Evolutionary conservation across 768 basidiomycete species (phyloP).

Genomic region (Solioccasus polychromus): DNA sequence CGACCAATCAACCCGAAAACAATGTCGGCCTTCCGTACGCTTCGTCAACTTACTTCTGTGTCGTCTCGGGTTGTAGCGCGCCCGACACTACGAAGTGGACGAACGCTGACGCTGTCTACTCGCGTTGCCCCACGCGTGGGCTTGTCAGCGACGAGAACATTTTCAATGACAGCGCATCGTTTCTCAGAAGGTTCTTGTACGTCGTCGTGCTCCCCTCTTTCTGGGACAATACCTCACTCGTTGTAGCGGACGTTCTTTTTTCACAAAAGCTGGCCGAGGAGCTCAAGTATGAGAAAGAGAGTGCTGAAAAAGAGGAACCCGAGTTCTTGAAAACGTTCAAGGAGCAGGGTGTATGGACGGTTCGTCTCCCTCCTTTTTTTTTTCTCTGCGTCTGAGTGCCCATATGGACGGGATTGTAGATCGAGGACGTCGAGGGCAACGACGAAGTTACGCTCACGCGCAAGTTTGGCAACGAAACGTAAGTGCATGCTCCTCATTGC

Average conservation of each 20-base stretch:
- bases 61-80: constrained; percentile 38
- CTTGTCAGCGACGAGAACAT: constrained; percentile 33
- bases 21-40: constrained; percentile 64
- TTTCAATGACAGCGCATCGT: constrained; percentile 38
- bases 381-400: no score
- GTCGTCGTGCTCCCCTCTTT: constrained; percentile 6
- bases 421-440: constrained; percentile 65
- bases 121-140: constrained; percentile 14
- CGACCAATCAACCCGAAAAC: constrained; percentile 2
- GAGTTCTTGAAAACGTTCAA: constrained; percentile 80
- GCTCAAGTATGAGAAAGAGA: constrained; percentile 80
- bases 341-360: constrained; percentile 74
- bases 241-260: constrained; percentile 68
- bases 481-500: constrained; percentile 27
- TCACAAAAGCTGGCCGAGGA: constrained; percentile 77
- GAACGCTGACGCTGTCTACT: constrained; percentile 15
- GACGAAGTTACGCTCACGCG: constrained; percentile 84
- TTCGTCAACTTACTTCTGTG: constrained; percentile 52
- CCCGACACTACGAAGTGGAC: constrained; percentile 23
- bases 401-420: constrained; percentile 35
- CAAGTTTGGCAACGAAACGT: constrained; percentile 90
- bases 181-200: constrained; percentile 45
- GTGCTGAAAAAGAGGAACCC: constrained; percentile 45
- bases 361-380: constrained; percentile 21
- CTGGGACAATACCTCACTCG: background rate